A percentile compares a stretch with the other conserved stretches of the same genome.
Evolutionary conservation across 2,329 filamentous ascomycete species (phyloP).

Genomic region (Neurospora sp.): DNA sequence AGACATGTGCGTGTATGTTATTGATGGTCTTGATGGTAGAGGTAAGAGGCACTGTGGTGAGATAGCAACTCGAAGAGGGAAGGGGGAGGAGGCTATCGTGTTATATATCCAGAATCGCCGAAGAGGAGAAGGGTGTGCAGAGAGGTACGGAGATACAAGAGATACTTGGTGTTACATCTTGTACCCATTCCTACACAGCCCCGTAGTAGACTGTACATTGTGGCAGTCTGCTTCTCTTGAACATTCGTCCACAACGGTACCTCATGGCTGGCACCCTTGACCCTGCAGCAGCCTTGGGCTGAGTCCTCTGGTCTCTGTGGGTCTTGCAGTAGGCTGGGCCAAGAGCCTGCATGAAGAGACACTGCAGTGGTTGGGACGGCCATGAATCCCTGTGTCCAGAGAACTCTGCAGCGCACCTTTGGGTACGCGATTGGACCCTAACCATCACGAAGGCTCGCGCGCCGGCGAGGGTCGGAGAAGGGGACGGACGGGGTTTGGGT

Average conservation of each 20-base stretch:
- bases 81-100: not conserved
- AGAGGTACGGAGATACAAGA: not conserved
- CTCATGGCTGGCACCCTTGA: not conserved
- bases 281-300: not conserved
- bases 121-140: not conserved
- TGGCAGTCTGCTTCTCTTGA: not conserved
- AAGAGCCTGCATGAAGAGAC: not conserved
- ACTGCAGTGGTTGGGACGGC: not conserved
- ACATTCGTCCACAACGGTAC: not conserved
- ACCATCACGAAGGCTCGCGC: not conserved
- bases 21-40: not conserved
- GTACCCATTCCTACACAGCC: not conserved
- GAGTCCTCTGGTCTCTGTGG: not conserved
- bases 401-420: not conserved
- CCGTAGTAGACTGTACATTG: not conserved
- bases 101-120: not conserved
- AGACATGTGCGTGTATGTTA: slow-evolving; percentile 5
- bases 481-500: not conserved
- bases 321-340: not conserved
- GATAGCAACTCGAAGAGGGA: not conserved
- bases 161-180: not conserved
- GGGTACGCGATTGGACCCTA: not conserved
- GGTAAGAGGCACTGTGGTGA: not conserved
- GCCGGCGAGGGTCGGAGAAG: not conserved
- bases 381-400: not conserved